Conservation (phyloP, 2,329 filamentous ascomycete genomes). For the Colletotrichum lentis region DNA sequence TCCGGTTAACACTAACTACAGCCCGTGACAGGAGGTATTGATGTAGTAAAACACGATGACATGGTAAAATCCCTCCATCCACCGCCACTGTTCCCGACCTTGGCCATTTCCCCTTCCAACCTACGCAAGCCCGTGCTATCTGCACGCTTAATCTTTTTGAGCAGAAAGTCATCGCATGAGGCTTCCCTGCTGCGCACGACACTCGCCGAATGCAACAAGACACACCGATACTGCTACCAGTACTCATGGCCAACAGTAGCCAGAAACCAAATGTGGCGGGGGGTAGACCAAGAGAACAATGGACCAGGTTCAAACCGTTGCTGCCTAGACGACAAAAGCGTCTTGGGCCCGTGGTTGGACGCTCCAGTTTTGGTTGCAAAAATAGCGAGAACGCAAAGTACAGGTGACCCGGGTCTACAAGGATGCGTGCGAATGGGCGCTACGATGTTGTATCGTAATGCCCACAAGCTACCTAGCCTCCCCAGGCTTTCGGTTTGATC, state of each 20-base stretch:
- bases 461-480: neutral
- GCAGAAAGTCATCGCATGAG: neutral
- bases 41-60: neutral
- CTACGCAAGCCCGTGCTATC: neutral
- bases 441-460: conserved; percentile 23
- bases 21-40: too few relatives aligned
- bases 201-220: conserved; percentile 8
- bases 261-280: conserved; percentile 34
- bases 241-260: neutral
- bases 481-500: neutral
- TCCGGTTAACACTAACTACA: neutral
- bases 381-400: conserved; percentile 76
- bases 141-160: neutral
- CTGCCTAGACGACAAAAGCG: conserved; percentile 66
- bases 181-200: neutral
- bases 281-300: conserved; percentile 49
- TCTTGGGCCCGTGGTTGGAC: conserved; percentile 80
- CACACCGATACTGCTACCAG: neutral
- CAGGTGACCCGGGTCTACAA: conserved; percentile 69
- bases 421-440: conserved; percentile 29
- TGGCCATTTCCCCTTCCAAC: neutral
- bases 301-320: conserved; percentile 74
- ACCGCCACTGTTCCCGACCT: neutral
- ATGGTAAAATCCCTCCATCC: neutral
- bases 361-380: conserved; percentile 85